Evolutionary conservation across 2,329 filamentous ascomycete species (phyloP).

Genomic region (Ceratocystis diversiconidia): DNA sequence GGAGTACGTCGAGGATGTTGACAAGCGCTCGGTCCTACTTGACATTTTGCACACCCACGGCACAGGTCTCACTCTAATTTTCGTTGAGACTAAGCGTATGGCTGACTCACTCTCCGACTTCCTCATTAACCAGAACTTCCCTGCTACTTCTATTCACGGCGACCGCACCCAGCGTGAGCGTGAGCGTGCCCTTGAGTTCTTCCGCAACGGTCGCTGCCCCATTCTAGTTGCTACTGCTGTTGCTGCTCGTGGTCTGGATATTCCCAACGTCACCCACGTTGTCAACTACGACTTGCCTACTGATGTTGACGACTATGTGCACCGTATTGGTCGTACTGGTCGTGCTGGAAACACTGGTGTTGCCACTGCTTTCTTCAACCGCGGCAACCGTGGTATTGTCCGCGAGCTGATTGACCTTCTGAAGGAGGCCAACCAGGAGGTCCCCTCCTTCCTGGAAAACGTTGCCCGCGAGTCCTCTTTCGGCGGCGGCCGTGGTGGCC

Average conservation of each 20-base stretch:
- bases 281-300: conserved; percentile 99
- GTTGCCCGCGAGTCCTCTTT: conserved; percentile 90
- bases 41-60: conserved; percentile 88
- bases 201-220: conserved; percentile 88
- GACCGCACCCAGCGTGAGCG: conserved; percentile 97
- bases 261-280: conserved; percentile 91
- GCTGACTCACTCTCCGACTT: conserved; percentile 95
- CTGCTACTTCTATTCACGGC: conserved; percentile 94
- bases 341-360: conserved; percentile 99
- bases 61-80: conserved; percentile 86
- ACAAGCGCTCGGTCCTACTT: conserved; percentile 95
- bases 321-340: conserved; percentile 98
- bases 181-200: conserved; percentile 94
- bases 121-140: conserved; percentile 96
- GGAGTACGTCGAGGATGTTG: conserved; percentile 89
- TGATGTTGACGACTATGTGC: conserved; percentile 97
- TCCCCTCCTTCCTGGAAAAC: conserved; percentile 86
- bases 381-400: conserved; percentile 94
- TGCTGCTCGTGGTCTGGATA: conserved; percentile 80
- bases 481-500: conserved; percentile 50
- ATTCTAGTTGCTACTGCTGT: conserved; percentile 96
- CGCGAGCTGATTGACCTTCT: conserved; percentile 93
- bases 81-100: conserved; percentile 99
- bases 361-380: conserved; percentile 98
- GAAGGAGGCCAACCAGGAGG: conserved; percentile 97